Evolutionary conservation across 1,284 basidiomycete species (phyloP), one percentile per base, ranked within the genome.

Genomic region (Tilletia horrida): DNA sequence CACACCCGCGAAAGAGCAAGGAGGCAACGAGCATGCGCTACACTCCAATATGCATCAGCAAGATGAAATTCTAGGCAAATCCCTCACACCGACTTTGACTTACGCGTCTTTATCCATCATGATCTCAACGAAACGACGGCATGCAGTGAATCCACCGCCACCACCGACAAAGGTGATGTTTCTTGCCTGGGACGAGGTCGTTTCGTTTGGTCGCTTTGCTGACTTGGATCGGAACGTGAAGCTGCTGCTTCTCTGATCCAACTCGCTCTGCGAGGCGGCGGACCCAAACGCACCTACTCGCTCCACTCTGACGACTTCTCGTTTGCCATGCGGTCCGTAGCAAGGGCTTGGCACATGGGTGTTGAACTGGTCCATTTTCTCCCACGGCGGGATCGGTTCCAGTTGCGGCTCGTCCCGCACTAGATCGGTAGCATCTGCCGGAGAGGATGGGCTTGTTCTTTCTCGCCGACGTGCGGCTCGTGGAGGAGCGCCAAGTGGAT

Each of bases 1-100:
- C 31, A 97, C 92, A 44, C 95, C 95, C 75, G 92, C 90, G 85
- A 98, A 98, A 1, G 94, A 93, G 83, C 95, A 98, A 91, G 91
- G 75, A 89, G 85, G 76, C 89, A 88, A 44, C 1, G 67, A 31
- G 83, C 96, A 97, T 63, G 93, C 86, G 0, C 91, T 92, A 72
- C 23, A 16, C 23, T 25, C 23, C 13, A 44, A 29, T 55, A 4
- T 40, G 35, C 11, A 40, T 40, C 35, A 40, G 35, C 35, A 11
- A 40, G 35, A 4, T 40, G 35, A 40, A 45, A n/a, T 29, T 40
- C 35, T 40, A 40, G n/a, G n/a, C n/a, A n/a, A n/a, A n/a, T 40
- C 35, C 35, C 11, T 40, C 6, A 40, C 35, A 4, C 35, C 6
- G 35, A 4, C 4, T 40, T 40, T 40, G 1, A 89, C 90, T 83